Conservation (phyloP, 2,329 filamentous ascomycete genomes). For the Fusarium camptoceras region DNA sequence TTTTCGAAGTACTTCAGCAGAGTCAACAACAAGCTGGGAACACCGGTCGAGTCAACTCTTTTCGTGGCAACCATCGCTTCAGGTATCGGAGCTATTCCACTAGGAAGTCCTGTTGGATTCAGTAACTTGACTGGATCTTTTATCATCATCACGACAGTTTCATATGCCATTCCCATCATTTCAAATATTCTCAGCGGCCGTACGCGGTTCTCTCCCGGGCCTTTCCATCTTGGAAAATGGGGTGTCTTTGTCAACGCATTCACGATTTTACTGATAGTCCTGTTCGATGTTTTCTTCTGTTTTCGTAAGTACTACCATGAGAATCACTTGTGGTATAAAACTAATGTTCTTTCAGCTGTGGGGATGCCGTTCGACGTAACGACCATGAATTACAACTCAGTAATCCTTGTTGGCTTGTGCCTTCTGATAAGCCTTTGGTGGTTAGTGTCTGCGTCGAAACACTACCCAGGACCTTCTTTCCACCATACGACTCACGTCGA, state of each 20-base stretch:
- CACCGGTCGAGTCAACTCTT: constrained; percentile 39
- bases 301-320: constrained; percentile 46
- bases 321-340: too few species aligned
- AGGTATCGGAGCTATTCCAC: constrained; percentile 42
- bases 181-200: constrained; percentile 37
- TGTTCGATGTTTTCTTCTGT: constrained; percentile 46
- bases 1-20: constrained; percentile 33
- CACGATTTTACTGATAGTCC: constrained; percentile 28
- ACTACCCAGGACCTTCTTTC: constrained; percentile 40
- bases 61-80: constrained; percentile 43
- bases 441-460: constrained; percentile 33
- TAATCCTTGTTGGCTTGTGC: constrained; percentile 35
- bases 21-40: constrained; percentile 35
- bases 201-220: constrained; percentile 25
- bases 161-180: constrained; percentile 41
- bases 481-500: not conserved
- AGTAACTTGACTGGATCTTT: constrained; percentile 45
- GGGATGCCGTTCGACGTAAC: constrained; percentile 38
- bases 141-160: constrained; percentile 46
- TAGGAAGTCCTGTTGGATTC: constrained; percentile 43
- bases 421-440: constrained; percentile 39
- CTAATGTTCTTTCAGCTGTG: constrained; percentile 29
- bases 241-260: constrained; percentile 34
- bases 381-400: constrained; percentile 46
- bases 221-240: constrained; percentile 27